These are phyloP conservation scores for Tinospora cordifolia DNA, from an alignment of 164 flowering plant species.

Conservation along the genomic window DNA sequence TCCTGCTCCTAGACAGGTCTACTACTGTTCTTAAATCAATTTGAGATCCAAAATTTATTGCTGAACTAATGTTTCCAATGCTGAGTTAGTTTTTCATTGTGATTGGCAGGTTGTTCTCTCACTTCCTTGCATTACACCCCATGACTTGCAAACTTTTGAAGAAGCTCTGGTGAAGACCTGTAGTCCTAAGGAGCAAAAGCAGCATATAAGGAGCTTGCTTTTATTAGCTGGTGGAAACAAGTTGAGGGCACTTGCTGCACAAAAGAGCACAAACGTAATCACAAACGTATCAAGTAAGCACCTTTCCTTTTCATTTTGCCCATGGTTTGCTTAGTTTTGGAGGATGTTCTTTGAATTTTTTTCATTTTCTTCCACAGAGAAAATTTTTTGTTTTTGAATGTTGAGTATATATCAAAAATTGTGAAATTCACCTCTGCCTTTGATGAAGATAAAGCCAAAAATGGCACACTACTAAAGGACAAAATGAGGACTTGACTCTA, in stretches of 20 bases:
- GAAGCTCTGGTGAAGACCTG: slow-evolving; percentile 76
- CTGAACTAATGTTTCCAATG: background rate
- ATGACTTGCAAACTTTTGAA: slow-evolving; percentile 74
- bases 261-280: slow-evolving; percentile 69
- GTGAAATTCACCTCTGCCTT: background rate
- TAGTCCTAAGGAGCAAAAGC: slow-evolving; percentile 92
- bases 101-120: slow-evolving; percentile 65
- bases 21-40: slow-evolving; percentile 10
- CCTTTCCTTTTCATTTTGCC: background rate
- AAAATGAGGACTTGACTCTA: background rate
- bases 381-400: background rate
- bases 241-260: slow-evolving; percentile 81
- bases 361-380: background rate
- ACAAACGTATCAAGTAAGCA: slow-evolving; percentile 80
- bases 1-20: slow-evolving; percentile 84
- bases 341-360: background rate
- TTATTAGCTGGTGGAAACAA: slow-evolving; percentile 75
- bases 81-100: slow-evolving; percentile 8
- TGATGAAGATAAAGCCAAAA: background rate
- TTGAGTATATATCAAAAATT: too few species aligned
- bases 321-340: background rate
- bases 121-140: slow-evolving; percentile 62
- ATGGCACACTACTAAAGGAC: background rate
- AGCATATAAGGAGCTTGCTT: slow-evolving; percentile 80
- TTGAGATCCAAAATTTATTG: background rate